These are phyloP conservation scores for Globisporangium irregulare DNA, from an alignment of 352 stramenopile genomes.

Conservation along the genomic window DNA sequence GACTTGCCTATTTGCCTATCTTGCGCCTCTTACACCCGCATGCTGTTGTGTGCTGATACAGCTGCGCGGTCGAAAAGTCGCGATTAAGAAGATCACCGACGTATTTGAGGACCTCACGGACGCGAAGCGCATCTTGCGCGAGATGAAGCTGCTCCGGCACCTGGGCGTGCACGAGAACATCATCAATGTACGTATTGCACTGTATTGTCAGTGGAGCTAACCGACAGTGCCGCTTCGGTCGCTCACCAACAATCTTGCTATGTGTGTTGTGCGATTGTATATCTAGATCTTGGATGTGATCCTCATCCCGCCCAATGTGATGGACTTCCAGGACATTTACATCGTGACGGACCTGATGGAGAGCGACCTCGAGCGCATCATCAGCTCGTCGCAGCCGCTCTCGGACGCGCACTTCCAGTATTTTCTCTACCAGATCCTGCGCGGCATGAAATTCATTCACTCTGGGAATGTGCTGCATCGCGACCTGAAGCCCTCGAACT, in stretches of 20 bases:
- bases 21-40: neutral
- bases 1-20: neutral
- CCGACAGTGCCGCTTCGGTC: neutral
- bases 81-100: slow-evolving; percentile 93
- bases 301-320: slow-evolving; percentile 76
- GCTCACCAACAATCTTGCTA: neutral
- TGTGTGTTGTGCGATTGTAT: neutral
- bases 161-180: slow-evolving; percentile 91
- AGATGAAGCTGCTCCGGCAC: slow-evolving; percentile 92
- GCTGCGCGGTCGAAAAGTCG: slow-evolving; percentile 81
- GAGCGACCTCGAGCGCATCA: slow-evolving; percentile 90
- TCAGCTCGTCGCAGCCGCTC: slow-evolving; percentile 82
- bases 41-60: slow-evolving; percentile 18
- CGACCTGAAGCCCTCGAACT: slow-evolving; percentile 87
- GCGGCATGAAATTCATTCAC: slow-evolving; percentile 98
- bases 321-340: slow-evolving; percentile 89
- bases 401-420: slow-evolving; percentile 89
- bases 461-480: slow-evolving; percentile 93
- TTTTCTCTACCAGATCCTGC: slow-evolving; percentile 90
- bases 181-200: slow-evolving; percentile 58
- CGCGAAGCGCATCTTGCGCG: slow-evolving; percentile 90
- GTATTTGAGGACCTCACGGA: slow-evolving; percentile 92
- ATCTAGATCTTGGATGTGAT: slow-evolving; percentile 82
- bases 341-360: slow-evolving; percentile 93
- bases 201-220: neutral